These are phyloP conservation scores for Bothriochloa decipiens DNA, from an alignment of 176 grass and related monocot species.

Conservation along the genomic window DNA sequence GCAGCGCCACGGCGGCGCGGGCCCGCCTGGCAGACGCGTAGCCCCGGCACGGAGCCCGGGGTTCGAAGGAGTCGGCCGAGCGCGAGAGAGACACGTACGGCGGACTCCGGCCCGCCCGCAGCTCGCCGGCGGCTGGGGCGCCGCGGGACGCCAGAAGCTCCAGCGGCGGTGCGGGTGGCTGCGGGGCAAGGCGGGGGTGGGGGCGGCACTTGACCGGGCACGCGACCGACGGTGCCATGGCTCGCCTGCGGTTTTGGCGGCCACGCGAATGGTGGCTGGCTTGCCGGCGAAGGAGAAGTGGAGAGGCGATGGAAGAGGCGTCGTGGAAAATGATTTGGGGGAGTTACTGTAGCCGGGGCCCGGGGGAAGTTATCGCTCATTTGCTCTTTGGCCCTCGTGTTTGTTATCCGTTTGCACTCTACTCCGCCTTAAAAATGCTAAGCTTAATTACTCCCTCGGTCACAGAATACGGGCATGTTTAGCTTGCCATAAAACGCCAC, in stretches of 20 bases:
- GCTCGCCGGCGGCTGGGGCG: conserved; percentile 9
- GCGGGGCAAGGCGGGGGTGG: conserved; percentile 26
- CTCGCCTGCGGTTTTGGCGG: neutral
- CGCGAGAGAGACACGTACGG: conserved; percentile 16
- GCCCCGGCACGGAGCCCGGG: neutral
- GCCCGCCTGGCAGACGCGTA: neutral
- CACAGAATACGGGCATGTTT: too few species aligned
- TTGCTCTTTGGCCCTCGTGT: neutral
- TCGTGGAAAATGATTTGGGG: conserved; percentile 29
- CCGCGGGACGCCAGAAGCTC: conserved; percentile 14
- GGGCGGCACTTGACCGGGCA: conserved; percentile 50
- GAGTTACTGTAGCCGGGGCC: neutral
- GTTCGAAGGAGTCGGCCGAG: neutral
- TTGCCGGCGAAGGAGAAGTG: neutral
- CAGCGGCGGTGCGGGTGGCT: conserved; percentile 19
- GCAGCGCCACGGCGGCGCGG: neutral
- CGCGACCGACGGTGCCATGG: conserved; percentile 39
- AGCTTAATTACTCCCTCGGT: too few species aligned
- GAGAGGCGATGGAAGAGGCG: neutral
- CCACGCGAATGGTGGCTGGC: neutral
- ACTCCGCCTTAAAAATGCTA: too few species aligned
- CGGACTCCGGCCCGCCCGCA: conserved; percentile 7
- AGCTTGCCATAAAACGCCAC: too few species aligned
- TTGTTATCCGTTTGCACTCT: neutral
- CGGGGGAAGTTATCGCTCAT: neutral